Evolutionary conservation across 441 rosid genomes (phyloP).

Genomic region (Pelargonium myrrhifolium): DNA sequence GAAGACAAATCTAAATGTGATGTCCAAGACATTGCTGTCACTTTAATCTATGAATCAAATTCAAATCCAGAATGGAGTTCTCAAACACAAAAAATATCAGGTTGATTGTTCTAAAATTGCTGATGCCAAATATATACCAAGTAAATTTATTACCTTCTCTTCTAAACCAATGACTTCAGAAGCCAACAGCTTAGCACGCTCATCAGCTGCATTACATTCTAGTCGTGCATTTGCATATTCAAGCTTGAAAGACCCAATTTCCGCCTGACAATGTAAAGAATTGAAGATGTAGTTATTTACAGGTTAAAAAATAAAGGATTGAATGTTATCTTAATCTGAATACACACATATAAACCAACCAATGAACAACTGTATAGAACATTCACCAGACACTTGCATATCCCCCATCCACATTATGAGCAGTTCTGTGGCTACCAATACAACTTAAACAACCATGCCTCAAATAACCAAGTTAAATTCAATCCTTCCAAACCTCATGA

Average conservation of each 20-base stretch:
- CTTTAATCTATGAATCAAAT: not conserved
- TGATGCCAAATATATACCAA: conserved; percentile 4
- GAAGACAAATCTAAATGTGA: not conserved
- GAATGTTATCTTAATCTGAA: not conserved
- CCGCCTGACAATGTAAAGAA: conserved; percentile 39
- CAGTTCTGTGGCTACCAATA: not conserved
- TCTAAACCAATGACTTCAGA: conserved; percentile 95
- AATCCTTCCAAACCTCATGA: not conserved
- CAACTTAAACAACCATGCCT: not conserved
- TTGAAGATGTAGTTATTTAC: not conserved
- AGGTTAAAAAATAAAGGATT: not conserved
- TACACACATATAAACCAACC: not conserved
- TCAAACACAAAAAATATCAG: not conserved
- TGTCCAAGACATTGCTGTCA: not conserved
- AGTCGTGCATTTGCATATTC: conserved; percentile 70
- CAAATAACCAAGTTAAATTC: not conserved
- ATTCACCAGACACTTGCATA: conserved; percentile 10
- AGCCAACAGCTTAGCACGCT: conserved; percentile 83
- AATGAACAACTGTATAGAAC: conserved; percentile 1
- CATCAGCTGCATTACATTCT: conserved; percentile 90
- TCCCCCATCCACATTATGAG: too few species aligned
- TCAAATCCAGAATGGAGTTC: not conserved
- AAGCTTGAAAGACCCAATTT: conserved; percentile 65
- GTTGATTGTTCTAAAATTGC: not conserved
- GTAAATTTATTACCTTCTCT: conserved; percentile 67